phyloP scores from a whole-genome alignment of 805 yeast species.

The Metschnikowia lachancei region DNA sequence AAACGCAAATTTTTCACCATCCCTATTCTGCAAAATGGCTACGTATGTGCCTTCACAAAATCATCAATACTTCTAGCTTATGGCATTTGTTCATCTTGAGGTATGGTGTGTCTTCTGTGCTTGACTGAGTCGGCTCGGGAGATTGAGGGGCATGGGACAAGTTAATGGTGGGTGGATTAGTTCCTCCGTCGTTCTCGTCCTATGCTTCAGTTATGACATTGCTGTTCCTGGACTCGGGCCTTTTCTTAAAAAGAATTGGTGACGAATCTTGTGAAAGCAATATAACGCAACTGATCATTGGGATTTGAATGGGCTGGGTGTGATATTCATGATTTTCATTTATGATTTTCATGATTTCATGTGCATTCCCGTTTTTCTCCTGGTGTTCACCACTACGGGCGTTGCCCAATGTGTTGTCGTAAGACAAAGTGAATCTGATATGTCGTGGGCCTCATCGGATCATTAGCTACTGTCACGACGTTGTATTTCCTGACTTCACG shows the following conservation, averaged over 20 bases:
- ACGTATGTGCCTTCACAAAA: conserved; percentile 29
- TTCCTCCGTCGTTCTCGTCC: conserved; percentile 14
- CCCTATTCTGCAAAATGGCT: conserved; percentile 28
- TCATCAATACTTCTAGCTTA: conserved; percentile 19
- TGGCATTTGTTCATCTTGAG: conserved; percentile 15
- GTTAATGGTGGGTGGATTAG: conserved; percentile 2
- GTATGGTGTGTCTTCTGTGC: conserved; percentile 18
- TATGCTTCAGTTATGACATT: conserved; percentile 20
- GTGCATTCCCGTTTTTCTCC: too few relatives aligned
- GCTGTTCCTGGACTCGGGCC: conserved; percentile 19
- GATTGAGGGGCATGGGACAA: conserved; percentile 17
- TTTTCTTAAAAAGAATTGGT: background rate
- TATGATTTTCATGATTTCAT: too few relatives aligned
- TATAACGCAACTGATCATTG: conserved; percentile 12
- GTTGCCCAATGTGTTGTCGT: too few relatives aligned
- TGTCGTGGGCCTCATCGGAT: too few relatives aligned
- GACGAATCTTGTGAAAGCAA: conserved; percentile 19
- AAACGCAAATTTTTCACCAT: background rate
- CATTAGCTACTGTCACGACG: too few relatives aligned
- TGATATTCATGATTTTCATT: background rate
- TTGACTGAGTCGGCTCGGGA: background rate
- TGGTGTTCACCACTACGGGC: too few relatives aligned
- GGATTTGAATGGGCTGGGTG: background rate
- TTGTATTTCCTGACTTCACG: too few relatives aligned
- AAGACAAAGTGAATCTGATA: too few relatives aligned